These are phyloP conservation scores for Martiniozyma asiatica DNA, from an alignment of 1,139 yeast species.

Conservation along the genomic window DNA sequence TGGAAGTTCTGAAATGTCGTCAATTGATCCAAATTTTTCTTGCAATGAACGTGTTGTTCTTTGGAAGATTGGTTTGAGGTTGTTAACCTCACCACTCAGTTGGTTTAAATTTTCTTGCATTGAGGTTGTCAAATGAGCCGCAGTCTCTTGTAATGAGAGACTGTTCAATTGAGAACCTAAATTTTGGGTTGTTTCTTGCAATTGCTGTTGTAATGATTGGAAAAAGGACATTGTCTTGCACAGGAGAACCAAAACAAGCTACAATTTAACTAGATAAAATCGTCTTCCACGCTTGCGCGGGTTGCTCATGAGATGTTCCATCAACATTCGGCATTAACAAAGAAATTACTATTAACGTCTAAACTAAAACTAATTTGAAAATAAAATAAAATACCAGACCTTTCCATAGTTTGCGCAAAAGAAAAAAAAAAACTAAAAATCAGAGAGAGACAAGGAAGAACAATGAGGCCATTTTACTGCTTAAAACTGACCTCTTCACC, in stretches of 20 bases:
- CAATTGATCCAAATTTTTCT: conserved; percentile 58
- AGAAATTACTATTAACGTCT: too few species aligned
- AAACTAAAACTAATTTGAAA: too few species aligned
- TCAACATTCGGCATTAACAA: too few species aligned
- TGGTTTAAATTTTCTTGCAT: conserved; percentile 29
- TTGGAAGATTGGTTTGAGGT: conserved; percentile 43
- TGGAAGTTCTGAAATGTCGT: conserved; percentile 63
- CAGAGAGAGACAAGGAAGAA: too few species aligned
- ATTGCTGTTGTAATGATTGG: conserved; percentile 20
- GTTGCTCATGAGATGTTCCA: neutral
- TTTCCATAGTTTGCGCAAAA: too few species aligned
- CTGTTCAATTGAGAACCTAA: conserved; percentile 12
- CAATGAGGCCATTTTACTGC: too few species aligned
- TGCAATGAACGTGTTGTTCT: conserved; percentile 51
- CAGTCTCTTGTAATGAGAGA: conserved; percentile 20
- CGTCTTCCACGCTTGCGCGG: neutral
- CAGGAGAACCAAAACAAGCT: neutral
- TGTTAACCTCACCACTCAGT: conserved; percentile 22
- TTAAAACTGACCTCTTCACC: too few species aligned
- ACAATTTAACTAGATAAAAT: conserved; percentile 6
- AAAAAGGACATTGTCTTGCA: conserved; percentile 10
- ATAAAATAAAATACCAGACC: too few species aligned
- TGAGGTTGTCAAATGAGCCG: conserved; percentile 34
- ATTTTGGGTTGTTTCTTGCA: conserved; percentile 15
- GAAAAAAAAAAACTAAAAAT: too few species aligned